Percentiles rank a stretch among this genome's conserved stretches.
Conservation (phyloP, 2,329 filamentous ascomycete genomes). For the Scedosporium dehoogii region DNA sequence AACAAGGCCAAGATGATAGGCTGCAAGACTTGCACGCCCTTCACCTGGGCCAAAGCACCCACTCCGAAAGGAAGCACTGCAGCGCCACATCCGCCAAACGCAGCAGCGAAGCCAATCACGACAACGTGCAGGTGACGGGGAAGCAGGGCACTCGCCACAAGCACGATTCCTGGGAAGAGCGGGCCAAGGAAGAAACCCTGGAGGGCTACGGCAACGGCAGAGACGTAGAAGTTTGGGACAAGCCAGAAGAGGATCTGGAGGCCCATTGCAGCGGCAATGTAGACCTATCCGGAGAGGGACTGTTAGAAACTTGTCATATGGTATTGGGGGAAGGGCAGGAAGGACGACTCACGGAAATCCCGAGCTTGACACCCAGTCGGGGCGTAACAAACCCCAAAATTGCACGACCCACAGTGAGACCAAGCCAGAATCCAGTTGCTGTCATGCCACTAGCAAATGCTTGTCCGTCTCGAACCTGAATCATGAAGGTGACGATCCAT, state of each 20-base stretch:
- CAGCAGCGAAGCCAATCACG: slow-evolving; percentile 67
- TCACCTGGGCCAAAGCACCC: slow-evolving; percentile 51
- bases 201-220: slow-evolving; percentile 59
- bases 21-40: slow-evolving; percentile 46
- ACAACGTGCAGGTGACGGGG: slow-evolving; percentile 66
- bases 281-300: slow-evolving; percentile 21
- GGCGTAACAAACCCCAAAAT: slow-evolving; percentile 68
- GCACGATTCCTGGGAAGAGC: slow-evolving; percentile 62
- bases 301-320: background rate
- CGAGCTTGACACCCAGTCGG: slow-evolving; percentile 59
- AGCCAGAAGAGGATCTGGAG: slow-evolving; percentile 73
- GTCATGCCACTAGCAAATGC: slow-evolving; percentile 66
- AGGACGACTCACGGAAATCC: slow-evolving; percentile 38
- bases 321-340: background rate
- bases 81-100: slow-evolving; percentile 64
- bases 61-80: slow-evolving; percentile 58
- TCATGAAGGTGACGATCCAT: slow-evolving; percentile 83
- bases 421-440: slow-evolving; percentile 76
- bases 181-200: slow-evolving; percentile 75
- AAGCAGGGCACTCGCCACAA: slow-evolving; percentile 58
- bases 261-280: slow-evolving; percentile 52
- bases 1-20: slow-evolving; percentile 44
- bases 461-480: slow-evolving; percentile 58
- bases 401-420: slow-evolving; percentile 65
- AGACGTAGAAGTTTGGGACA: slow-evolving; percentile 65